phyloP scores from a whole-genome alignment of 495 filamentous ascomycete genomes.

The Cercophora sp. region DNA sequence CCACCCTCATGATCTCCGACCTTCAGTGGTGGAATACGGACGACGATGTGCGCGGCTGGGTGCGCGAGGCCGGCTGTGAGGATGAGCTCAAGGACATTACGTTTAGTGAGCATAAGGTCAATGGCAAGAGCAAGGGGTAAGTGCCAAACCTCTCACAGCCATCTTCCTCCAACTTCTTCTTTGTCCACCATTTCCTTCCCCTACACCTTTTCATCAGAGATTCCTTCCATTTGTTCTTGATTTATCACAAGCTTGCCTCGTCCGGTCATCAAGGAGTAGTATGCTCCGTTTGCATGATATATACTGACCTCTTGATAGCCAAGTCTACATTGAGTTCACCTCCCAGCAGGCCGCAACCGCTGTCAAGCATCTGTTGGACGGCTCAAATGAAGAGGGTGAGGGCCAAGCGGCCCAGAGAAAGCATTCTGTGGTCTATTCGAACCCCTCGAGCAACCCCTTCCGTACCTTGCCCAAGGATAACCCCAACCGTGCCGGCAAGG shows the following conservation, averaged over 20 bases:
- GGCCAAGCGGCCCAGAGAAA: conserved; percentile 58
- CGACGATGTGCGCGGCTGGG: conserved; percentile 90
- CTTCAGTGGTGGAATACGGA: conserved; percentile 96
- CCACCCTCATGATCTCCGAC: conserved; percentile 79
- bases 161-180: too few relatives aligned
- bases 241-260: too few relatives aligned
- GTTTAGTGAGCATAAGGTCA: conserved; percentile 97
- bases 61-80: conserved; percentile 69
- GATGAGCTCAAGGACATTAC: conserved; percentile 87
- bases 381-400: conserved; percentile 38
- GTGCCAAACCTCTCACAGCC: too few relatives aligned
- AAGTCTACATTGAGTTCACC: conserved; percentile 85
- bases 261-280: too few relatives aligned
- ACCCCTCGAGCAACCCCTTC: conserved; percentile 79
- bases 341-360: conserved; percentile 83
- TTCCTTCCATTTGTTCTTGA: background rate
- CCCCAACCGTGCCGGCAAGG: conserved; percentile 68
- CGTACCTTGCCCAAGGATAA: conserved; percentile 88
- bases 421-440: conserved; percentile 69
- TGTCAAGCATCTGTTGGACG: conserved; percentile 76
- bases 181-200: background rate
- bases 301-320: conserved; percentile 48
- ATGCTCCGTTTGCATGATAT: too few relatives aligned
- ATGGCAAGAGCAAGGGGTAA: conserved; percentile 97
- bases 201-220: background rate